Conservation (phyloP, 2,329 filamentous ascomycete species). For the Aspergillus pseudoviridinutans region DNA sequence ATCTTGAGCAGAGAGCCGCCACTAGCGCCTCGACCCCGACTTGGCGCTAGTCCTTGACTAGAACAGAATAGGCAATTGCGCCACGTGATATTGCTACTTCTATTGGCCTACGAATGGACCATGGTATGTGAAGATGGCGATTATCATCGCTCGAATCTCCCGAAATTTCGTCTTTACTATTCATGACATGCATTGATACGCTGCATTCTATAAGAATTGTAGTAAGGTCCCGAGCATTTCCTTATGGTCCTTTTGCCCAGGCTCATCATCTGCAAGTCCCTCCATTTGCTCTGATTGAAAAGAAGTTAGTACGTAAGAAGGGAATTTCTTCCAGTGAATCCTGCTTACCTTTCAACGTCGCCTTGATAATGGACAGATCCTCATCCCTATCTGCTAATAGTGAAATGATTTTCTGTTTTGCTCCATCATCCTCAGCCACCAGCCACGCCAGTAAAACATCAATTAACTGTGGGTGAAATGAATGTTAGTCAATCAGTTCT, state of each 20-base stretch:
- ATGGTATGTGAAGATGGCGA: background rate
- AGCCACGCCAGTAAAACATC: conserved; percentile 89
- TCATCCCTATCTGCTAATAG: conserved; percentile 67
- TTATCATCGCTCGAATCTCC: background rate
- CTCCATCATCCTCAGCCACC: conserved; percentile 79
- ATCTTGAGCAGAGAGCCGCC: conserved; percentile 31
- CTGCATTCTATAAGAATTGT: conserved; percentile 30
- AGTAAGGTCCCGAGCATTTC: conserved; percentile 64
- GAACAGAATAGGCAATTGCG: background rate
- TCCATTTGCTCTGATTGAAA: conserved; percentile 54
- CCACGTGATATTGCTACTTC: conserved; percentile 20
- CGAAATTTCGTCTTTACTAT: conserved; percentile 1
- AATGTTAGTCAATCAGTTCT: background rate
- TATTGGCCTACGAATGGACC: background rate
- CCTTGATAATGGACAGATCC: conserved; percentile 57
- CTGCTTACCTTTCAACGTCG: conserved; percentile 60
- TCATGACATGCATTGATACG: background rate
- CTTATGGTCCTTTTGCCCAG: conserved; percentile 51
- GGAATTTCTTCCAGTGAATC: background rate
- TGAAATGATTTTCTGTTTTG: conserved; percentile 59
- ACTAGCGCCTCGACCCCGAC: conserved; percentile 24
- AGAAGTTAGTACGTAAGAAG: conserved; percentile 13
- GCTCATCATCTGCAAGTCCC: conserved; percentile 53
- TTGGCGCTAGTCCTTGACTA: conserved; percentile 17
- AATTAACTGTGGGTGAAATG: conserved; percentile 50